Evolutionary conservation across 352 stramenopile species (phyloP), one percentile per base, ranked within the genome.

Genomic region (Globisporangium radiosum): DNA sequence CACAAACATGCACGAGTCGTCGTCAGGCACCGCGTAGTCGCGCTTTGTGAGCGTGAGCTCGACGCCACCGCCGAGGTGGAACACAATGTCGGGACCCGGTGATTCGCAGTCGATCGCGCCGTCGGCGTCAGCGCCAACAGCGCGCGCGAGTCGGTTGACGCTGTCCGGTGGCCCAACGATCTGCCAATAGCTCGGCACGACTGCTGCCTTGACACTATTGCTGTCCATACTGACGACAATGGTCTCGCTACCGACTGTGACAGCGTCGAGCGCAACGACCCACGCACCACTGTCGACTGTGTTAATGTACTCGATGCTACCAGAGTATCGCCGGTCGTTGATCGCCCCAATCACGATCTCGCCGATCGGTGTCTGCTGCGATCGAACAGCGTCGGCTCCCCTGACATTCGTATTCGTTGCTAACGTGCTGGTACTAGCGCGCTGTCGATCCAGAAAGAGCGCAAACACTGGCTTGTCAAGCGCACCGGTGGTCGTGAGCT

Each of bases 81-180:
- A 93, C 15, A 70, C 71, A 52, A 97, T 76, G 62, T 94, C 73
- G 5, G 88, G 87, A 52, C 73, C 69, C 6, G 87, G 64, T 48
- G 70, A 79, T 17, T 69, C 63, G 64, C 90, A 97, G 63, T 95
- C 79, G 63, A 97, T 82, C 40, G 3, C 40, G 36, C 7, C 5
- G 17, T 36, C 37, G 2, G 33, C 52, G 3, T 43, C 37, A 9
- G 13, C 52, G 5, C 52, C 52, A 17, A 47, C 52, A 8, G 40
- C 25, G 25, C 25, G 25, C 25, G 25, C 25, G 25, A 33, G 25
- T 33, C 25, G 25, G 25, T 33, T 33, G 25, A 33, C 25, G 25
- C 25, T 2, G 25, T 33, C 25, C 25, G 25, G 25, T 33, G 25
- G 25, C 2, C 25, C 25, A 33, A 3, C 25, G 25, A 33, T 33